phyloP scores from a whole-genome alignment of 2,329 filamentous ascomycete genomes.

The Ophiostoma pallidulum region DNA sequence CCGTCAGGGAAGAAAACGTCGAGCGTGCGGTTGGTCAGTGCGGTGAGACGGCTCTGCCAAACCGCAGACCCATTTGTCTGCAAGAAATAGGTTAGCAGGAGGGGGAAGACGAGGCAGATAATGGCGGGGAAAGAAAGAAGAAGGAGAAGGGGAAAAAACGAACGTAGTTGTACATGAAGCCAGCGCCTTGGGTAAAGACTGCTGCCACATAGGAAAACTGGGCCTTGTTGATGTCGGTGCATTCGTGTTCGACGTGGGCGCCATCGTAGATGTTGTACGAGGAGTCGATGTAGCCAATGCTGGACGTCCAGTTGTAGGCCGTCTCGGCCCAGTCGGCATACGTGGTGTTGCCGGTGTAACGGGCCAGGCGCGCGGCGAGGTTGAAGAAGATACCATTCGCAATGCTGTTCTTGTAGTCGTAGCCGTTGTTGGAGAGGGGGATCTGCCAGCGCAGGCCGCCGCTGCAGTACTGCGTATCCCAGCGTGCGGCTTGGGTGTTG shows the following conservation, averaged over 20 bases:
- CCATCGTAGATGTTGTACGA: constrained; percentile 55
- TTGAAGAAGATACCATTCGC: constrained; percentile 58
- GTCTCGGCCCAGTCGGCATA: constrained; percentile 54
- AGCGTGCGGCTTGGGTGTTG: constrained; percentile 43
- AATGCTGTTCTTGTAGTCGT: constrained; percentile 57
- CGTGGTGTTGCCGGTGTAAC: constrained; percentile 57
- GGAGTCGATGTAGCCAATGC: constrained; percentile 48
- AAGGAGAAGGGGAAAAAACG: constrained; percentile 18
- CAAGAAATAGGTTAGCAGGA: constrained; percentile 6
- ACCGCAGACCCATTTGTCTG: constrained; percentile 39
- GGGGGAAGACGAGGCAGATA: too few species aligned
- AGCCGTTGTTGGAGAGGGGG: constrained; percentile 52
- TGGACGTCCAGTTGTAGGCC: constrained; percentile 52
- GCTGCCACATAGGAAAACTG: constrained; percentile 62
- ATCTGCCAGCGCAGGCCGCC: constrained; percentile 63
- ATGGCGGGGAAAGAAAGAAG: neutral
- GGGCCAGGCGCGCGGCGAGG: constrained; percentile 57
- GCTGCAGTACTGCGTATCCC: constrained; percentile 52
- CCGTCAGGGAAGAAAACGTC: constrained; percentile 45
- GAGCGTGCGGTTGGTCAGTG: constrained; percentile 42
- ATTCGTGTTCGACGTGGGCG: constrained; percentile 47
- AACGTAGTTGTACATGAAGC: constrained; percentile 59
- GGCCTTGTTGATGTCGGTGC: constrained; percentile 49
- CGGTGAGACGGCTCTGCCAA: constrained; percentile 50
- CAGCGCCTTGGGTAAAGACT: constrained; percentile 51